Evolutionary conservation across 257 asterid genomes (phyloP).

Genomic region (Anisodus tanguticus): DNA sequence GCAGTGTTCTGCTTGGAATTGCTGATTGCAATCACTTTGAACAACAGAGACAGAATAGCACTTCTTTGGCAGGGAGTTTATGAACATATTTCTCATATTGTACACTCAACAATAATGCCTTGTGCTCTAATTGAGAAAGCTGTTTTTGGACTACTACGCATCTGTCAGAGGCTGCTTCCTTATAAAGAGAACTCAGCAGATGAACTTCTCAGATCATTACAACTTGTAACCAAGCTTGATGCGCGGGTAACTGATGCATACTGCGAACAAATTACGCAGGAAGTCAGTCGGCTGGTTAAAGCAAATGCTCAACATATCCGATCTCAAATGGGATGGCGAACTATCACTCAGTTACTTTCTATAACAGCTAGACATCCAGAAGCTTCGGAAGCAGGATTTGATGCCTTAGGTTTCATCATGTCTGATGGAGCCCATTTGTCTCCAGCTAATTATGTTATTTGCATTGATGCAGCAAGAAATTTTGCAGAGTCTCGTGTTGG

Average conservation of each 20-base stretch:
- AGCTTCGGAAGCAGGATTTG: conserved; percentile 94
- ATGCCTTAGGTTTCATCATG: conserved; percentile 79
- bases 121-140: conserved; percentile 95
- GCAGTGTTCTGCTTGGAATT: conserved; percentile 96
- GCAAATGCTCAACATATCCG: conserved; percentile 82
- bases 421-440: conserved; percentile 86
- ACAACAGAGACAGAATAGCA: conserved; percentile 86
- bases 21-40: conserved; percentile 84
- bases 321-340: conserved; percentile 87
- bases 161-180: conserved; percentile 89
- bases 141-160: conserved; percentile 89
- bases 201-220: conserved; percentile 77
- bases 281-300: conserved; percentile 82
- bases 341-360: conserved; percentile 74
- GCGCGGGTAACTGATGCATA: conserved; percentile 93
- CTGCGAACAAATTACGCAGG: conserved; percentile 97
- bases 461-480: conserved; percentile 83
- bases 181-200: conserved; percentile 90
- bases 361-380: conserved; percentile 91
- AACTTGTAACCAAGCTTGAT: conserved; percentile 90
- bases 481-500: conserved; percentile 97
- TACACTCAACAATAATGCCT: conserved; percentile 93
- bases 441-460: conserved; percentile 75
- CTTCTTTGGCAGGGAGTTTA: conserved; percentile 94
- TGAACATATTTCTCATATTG: conserved; percentile 86